phyloP scores from a whole-genome alignment of 2,329 filamentous ascomycete genomes.

The Pseudocercospora musae region DNA sequence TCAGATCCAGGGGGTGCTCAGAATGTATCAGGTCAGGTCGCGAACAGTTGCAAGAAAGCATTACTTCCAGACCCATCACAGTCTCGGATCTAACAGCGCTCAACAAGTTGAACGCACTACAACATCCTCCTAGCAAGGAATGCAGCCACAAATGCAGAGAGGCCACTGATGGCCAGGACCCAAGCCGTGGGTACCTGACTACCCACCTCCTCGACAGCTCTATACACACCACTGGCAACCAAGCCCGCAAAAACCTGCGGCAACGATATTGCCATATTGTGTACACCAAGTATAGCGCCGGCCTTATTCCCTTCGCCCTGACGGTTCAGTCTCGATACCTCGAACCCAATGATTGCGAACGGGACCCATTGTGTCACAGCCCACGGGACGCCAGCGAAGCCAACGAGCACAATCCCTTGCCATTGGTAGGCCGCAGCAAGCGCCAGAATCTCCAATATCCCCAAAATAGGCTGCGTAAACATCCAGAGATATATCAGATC shows the following conservation, averaged over 20 bases:
- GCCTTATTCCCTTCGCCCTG: conserved; percentile 12
- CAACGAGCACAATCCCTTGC: conserved; percentile 23
- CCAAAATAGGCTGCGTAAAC: conserved; percentile 19
- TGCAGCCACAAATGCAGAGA: conserved; percentile 21
- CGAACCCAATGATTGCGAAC: conserved; percentile 19
- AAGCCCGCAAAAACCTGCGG: conserved; percentile 20
- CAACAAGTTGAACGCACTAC: neutral
- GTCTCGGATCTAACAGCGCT: too few relatives aligned
- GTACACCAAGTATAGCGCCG: conserved; percentile 21
- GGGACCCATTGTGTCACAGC: conserved; percentile 24
- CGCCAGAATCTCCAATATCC: conserved; percentile 17
- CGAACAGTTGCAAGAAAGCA: too few relatives aligned
- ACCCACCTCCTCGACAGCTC: conserved; percentile 17
- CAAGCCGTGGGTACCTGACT: conserved; percentile 21
- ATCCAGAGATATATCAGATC: conserved; percentile 21
- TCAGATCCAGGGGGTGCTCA: too few relatives aligned
- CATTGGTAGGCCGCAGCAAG: conserved; percentile 19
- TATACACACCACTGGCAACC: conserved; percentile 17
- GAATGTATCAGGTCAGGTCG: too few relatives aligned
- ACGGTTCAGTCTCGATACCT: conserved; percentile 16
- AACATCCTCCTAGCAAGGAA: conserved; percentile 15
- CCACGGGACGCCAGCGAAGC: conserved; percentile 18
- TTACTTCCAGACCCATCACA: too few relatives aligned
- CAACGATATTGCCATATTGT: conserved; percentile 24
- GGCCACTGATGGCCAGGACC: conserved; percentile 20